Evolutionary conservation across 306 rosid genomes (phyloP).

Genomic region (Crotalaria pallida): DNA sequence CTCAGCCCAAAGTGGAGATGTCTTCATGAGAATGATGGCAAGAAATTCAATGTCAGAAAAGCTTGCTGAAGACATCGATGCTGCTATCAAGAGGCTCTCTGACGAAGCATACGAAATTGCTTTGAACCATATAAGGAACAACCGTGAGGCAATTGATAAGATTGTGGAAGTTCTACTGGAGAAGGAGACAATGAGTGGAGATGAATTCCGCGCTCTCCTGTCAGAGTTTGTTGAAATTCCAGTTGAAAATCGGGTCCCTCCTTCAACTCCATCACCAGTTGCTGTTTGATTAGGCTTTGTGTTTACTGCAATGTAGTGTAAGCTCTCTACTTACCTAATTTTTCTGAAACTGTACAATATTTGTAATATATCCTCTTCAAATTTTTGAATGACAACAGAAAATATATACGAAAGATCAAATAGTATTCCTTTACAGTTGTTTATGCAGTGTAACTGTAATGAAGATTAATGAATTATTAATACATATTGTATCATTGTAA

Average conservation of each 20-base stretch:
- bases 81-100: conserved; percentile 74
- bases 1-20: conserved; percentile 72
- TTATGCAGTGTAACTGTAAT: background rate
- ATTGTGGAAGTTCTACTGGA: conserved; percentile 88
- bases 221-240: conserved; percentile 90
- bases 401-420: background rate
- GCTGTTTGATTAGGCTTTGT: conserved; percentile 45
- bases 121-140: conserved; percentile 73
- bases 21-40: conserved; percentile 99
- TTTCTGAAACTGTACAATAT: conserved; percentile 37
- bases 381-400: background rate
- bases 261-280: conserved; percentile 67
- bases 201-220: conserved; percentile 89
- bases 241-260: conserved; percentile 60
- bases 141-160: conserved; percentile 96
- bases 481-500: background rate
- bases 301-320: conserved; percentile 26
- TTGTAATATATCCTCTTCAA: conserved; percentile 6
- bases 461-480: background rate
- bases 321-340: conserved; percentile 16
- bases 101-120: conserved; percentile 88
- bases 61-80: conserved; percentile 92
- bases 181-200: conserved; percentile 85
- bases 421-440: background rate
- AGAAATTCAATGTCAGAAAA: conserved; percentile 96